These are phyloP conservation scores for Aspergillus sp. DNA, from an alignment of 2,329 filamentous ascomycete genomes.

Conservation along the genomic window DNA sequence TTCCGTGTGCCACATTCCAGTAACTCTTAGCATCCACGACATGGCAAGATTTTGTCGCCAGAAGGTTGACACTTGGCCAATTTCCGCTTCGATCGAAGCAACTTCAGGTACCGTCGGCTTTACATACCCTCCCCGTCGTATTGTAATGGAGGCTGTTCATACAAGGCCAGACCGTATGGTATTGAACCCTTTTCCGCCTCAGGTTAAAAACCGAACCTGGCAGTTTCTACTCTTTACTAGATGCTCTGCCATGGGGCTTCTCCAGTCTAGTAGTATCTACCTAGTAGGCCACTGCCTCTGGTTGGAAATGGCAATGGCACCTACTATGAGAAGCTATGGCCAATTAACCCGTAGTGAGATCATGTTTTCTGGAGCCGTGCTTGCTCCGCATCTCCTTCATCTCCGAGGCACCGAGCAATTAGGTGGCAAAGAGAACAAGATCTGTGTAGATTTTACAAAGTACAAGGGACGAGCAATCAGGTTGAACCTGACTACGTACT, in stretches of 20 bases:
- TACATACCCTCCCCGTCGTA: slow-evolving; percentile 2
- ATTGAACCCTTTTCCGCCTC: not conserved
- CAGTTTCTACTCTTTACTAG: too few species aligned
- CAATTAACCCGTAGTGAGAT: not conserved
- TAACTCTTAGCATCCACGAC: not conserved
- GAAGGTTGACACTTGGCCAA: slow-evolving; percentile 20
- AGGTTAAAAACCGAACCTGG: too few species aligned
- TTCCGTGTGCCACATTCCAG: slow-evolving; percentile 3
- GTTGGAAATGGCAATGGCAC: not conserved
- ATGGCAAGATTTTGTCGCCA: not conserved
- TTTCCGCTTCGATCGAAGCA: slow-evolving; percentile 16
- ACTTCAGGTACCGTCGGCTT: not conserved
- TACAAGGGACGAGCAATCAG: not conserved
- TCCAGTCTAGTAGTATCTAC: not conserved
- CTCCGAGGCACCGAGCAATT: not conserved
- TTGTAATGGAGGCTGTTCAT: slow-evolving; percentile 7
- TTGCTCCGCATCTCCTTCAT: not conserved
- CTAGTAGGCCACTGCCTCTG: not conserved
- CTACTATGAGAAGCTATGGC: not conserved
- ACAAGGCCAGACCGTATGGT: slow-evolving; percentile 3
- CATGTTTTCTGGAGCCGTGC: not conserved
- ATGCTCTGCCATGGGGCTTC: too few species aligned
- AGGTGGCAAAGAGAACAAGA: not conserved
- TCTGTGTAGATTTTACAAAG: not conserved
- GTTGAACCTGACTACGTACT: too few species aligned